Conservation (phyloP, 2,329 filamentous ascomycete genomes). For the Metarhizium anisopliae region DNA sequence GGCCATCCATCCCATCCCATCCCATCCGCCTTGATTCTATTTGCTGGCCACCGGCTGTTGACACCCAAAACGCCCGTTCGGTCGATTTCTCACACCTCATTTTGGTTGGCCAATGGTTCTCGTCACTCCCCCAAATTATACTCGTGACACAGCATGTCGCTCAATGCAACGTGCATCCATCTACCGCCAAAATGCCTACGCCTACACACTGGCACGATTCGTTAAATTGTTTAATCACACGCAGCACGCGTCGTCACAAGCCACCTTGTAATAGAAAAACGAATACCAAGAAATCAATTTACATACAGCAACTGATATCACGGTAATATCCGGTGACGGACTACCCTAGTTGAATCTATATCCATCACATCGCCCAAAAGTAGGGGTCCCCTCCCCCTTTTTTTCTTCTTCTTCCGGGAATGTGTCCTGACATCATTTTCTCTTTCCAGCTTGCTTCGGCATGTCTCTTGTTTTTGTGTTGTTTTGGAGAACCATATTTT, state of each 20-base stretch:
- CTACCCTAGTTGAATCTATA: conserved; percentile 31
- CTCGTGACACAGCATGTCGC: no score
- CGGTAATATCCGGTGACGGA: conserved; percentile 31
- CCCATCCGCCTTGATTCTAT: no score
- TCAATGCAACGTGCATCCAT: no score
- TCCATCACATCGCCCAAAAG: conserved; percentile 18
- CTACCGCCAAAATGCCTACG: no score
- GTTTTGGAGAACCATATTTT: background rate
- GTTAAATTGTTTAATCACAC: background rate
- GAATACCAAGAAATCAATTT: conserved; percentile 2
- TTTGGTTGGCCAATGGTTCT: no score
- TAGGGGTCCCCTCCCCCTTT: conserved; percentile 9
- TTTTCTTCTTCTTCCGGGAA: background rate
- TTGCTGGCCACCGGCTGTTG: no score
- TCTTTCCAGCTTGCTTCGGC: conserved; percentile 13
- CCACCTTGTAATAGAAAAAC: background rate
- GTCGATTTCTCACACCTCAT: no score
- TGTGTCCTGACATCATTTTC: conserved; percentile 14
- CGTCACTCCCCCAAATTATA: no score
- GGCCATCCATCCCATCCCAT: no score
- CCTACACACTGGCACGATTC: no score
- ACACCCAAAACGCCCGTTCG: no score
- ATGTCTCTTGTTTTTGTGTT: conserved; percentile 1
- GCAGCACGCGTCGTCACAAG: background rate
- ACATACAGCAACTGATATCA: conserved; percentile 5